Evolutionary conservation across 192 early-diverging fungal genomes (phyloP), one percentile per base, ranked within the genome.

Genomic region (Backusella morwellensis): DNA sequence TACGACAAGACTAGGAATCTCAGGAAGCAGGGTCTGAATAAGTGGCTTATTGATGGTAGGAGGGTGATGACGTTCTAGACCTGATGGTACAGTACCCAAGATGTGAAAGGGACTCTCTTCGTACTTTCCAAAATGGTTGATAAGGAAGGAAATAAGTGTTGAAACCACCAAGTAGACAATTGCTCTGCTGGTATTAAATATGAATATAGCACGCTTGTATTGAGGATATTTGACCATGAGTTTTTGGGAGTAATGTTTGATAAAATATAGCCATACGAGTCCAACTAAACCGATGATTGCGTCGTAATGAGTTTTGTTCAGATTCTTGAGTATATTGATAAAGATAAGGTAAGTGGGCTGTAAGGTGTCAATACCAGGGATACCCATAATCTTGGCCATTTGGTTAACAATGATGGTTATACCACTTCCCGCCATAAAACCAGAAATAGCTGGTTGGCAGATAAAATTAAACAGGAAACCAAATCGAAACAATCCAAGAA

Each of bases 381-480:
- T 91, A 38, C 97, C 95, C 75, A 97, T 83, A 56, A 95, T 84
- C 63, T 78, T 73, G 12, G 66, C 56, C 1, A 74, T 15, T 77
- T 98, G 97, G 66, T 88, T 86, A 79, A 96, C 88, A 50, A 92
- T 86, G 74, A 96, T 94, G 40, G 88, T 91, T 2, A 94, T 75
- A 14, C 92, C 95, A 29, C 92, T 92, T 15, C 95, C 95, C 4
- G 95, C 89, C 75, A 93, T 95, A 80, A 97, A 98, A 0, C 95
- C 95, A 2, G 91, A 91, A 76, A 98, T 91, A 23, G 93, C 93
- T 0, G 95, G 89, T 19, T 86, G 80, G 29, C 94, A 92, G 77
- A 98, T 94, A 77, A 97, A 96, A 80, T 95, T 92, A 42, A 97
- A 91, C 35, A 97, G 83, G 70, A 95, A 89, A 7, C 97, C 97